Percentiles rank a stretch among this genome's conserved stretches.
These are phyloP conservation scores for Hordeum marinum DNA, from an alignment of 176 grass and related monocot species.

Conservation along the genomic window DNA sequence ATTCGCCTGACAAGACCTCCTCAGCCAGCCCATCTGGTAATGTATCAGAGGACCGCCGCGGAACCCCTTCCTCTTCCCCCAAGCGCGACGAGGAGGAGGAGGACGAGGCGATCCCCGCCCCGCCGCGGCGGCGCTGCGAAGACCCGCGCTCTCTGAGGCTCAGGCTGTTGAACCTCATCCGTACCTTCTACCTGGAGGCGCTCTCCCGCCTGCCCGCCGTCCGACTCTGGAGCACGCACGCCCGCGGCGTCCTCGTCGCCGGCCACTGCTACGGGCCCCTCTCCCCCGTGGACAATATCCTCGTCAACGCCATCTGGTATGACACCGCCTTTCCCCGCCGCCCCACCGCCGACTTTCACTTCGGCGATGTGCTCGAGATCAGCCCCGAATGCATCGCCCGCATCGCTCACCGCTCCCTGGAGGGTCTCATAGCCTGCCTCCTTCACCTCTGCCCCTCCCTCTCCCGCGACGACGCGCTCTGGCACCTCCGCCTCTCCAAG, in stretches of 20 bases:
- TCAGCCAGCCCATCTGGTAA: neutral
- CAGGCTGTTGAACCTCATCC: neutral
- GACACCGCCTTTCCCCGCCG: slow-evolving; percentile 6
- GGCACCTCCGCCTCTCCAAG: slow-evolving; percentile 11
- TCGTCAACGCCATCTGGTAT: slow-evolving; percentile 16
- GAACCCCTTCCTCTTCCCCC: neutral
- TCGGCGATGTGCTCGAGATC: neutral
- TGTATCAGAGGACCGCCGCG: neutral
- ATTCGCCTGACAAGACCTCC: neutral
- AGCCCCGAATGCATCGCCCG: neutral
- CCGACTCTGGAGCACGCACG: neutral
- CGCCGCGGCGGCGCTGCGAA: neutral
- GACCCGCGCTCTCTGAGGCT: neutral
- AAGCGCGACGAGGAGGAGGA: neutral
- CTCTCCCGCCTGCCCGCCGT: neutral
- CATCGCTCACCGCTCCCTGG: neutral
- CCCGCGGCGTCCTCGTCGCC: neutral
- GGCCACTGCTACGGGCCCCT: slow-evolving; percentile 2
- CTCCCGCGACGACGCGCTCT: slow-evolving; percentile 9
- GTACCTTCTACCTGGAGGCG: neutral
- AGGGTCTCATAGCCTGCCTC: slow-evolving; percentile 12
- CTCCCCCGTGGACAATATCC: slow-evolving; percentile 5
- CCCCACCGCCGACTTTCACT: neutral
- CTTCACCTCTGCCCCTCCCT: neutral
- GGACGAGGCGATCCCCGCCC: neutral